These are phyloP conservation scores for Aspergillus neoniger DNA, from an alignment of 2,329 filamentous ascomycete genomes.

Conservation along the genomic window DNA sequence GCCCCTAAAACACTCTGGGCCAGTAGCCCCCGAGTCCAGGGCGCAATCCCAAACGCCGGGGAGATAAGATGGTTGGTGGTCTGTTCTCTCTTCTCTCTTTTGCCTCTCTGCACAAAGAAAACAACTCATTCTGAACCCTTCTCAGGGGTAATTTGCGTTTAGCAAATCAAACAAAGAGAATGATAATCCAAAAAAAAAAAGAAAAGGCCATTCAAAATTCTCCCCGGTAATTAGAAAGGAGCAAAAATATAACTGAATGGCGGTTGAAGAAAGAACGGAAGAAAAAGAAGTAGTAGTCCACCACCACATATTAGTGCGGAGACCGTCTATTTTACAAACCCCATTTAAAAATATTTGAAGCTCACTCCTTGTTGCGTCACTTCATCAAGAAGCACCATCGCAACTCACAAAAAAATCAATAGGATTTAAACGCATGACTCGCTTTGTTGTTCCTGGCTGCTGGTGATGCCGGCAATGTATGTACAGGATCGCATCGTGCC, in stretches of 20 bases:
- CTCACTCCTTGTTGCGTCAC: background rate
- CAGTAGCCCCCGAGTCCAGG: constrained; percentile 13
- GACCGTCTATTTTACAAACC: constrained; percentile 5
- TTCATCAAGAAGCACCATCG: background rate
- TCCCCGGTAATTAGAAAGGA: too few relatives aligned
- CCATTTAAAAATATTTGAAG: background rate
- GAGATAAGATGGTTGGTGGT: constrained; percentile 14
- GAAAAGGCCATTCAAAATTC: too few relatives aligned
- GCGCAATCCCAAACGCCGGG: constrained; percentile 20
- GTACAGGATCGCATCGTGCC: constrained; percentile 2
- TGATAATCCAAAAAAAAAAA: background rate
- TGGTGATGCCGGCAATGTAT: constrained; percentile 1
- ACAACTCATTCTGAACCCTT: background rate
- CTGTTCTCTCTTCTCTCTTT: background rate
- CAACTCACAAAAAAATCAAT: background rate
- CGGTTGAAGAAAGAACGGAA: background rate
- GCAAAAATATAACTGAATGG: too few relatives aligned
- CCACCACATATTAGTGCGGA: background rate
- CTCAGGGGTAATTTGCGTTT: background rate
- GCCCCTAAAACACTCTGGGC: constrained; percentile 13
- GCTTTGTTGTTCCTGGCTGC: background rate
- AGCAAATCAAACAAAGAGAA: background rate
- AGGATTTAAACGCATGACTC: background rate
- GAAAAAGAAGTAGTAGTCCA: background rate
- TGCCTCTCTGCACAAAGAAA: background rate